phyloP scores from a whole-genome alignment of 768 basidiomycete species.

The Rhodotorula kratochvilovae region DNA sequence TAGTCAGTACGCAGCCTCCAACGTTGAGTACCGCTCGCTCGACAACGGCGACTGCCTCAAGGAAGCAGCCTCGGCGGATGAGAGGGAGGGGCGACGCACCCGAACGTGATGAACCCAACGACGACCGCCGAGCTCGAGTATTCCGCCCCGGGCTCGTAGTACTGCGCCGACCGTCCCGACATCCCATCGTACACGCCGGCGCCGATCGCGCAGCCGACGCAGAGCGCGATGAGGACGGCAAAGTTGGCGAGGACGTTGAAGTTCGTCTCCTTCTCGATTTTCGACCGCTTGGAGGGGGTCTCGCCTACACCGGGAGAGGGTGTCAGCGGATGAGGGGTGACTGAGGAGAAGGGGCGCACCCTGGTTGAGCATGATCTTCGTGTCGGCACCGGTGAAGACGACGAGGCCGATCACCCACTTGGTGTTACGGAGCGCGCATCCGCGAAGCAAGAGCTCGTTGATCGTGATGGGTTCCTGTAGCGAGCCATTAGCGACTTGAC shows the following conservation, averaged over 20 bases:
- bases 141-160: constrained; percentile 66
- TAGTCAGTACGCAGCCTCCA: not conserved
- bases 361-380: constrained; percentile 52
- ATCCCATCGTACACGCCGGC: constrained; percentile 66
- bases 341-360: constrained; percentile 20
- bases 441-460: constrained; percentile 86
- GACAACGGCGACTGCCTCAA: no score
- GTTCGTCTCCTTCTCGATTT: constrained; percentile 97
- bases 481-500: not conserved
- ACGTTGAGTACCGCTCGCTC: no score
- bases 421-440: constrained; percentile 90
- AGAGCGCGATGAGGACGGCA: constrained; percentile 68
- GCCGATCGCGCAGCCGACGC: constrained; percentile 66
- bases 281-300: constrained; percentile 92
- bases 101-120: constrained; percentile 82
- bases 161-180: constrained; percentile 61
- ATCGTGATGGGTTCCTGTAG: constrained; percentile 59
- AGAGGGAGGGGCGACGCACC: constrained; percentile 55
- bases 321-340: not conserved
- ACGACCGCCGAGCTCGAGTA: constrained; percentile 60
- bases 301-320: constrained; percentile 54
- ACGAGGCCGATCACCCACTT: constrained; percentile 90
- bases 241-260: constrained; percentile 98
- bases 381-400: constrained; percentile 88
- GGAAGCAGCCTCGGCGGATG: no score